These are phyloP conservation scores for Immersiporthe knoxdaviesiana DNA, from an alignment of 2,329 filamentous ascomycete species.

Conservation along the genomic window DNA sequence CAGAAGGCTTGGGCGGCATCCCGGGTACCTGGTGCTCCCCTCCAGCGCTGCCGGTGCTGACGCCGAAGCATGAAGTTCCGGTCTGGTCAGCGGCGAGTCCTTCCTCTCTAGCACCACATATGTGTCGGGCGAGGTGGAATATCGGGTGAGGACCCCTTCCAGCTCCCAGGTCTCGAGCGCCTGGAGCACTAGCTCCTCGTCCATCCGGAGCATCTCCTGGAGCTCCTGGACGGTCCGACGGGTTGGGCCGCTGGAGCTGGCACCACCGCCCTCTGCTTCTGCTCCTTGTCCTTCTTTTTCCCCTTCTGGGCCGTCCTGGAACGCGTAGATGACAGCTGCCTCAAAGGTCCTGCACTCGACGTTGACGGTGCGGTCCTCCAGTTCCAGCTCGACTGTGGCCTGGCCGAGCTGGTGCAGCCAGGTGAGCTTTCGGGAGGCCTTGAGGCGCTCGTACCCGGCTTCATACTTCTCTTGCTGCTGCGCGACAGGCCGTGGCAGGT, in stretches of 20 bases:
- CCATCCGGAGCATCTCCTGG: conserved; percentile 65
- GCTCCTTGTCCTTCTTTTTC: conserved; percentile 35
- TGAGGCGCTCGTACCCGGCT: conserved; percentile 75
- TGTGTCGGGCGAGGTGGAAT: conserved; percentile 47
- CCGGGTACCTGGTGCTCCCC: conserved; percentile 25
- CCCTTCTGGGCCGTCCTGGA: conserved; percentile 52
- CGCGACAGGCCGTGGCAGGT: conserved; percentile 61
- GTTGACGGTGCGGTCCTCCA: conserved; percentile 76
- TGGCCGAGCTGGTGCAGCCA: conserved; percentile 86
- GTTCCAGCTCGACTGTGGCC: conserved; percentile 77
- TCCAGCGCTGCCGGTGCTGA: conserved; percentile 30
- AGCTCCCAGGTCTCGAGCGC: conserved; percentile 74
- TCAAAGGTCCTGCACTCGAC: conserved; percentile 82
- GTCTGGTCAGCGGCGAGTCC: conserved; percentile 20
- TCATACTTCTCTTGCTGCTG: conserved; percentile 72
- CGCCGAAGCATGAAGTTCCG: conserved; percentile 26
- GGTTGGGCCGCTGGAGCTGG: conserved; percentile 35
- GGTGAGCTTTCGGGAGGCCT: conserved; percentile 81
- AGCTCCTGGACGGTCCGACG: conserved; percentile 57
- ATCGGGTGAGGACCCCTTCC: conserved; percentile 66
- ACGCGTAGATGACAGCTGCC: conserved; percentile 84
- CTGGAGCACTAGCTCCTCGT: conserved; percentile 69
- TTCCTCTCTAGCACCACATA: conserved; percentile 69
- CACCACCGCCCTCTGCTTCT: too few species aligned
- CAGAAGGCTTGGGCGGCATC: conserved; percentile 31